phyloP scores from a whole-genome alignment of 2,329 filamentous ascomycete genomes.

The Blastomyces gilchristii region DNA sequence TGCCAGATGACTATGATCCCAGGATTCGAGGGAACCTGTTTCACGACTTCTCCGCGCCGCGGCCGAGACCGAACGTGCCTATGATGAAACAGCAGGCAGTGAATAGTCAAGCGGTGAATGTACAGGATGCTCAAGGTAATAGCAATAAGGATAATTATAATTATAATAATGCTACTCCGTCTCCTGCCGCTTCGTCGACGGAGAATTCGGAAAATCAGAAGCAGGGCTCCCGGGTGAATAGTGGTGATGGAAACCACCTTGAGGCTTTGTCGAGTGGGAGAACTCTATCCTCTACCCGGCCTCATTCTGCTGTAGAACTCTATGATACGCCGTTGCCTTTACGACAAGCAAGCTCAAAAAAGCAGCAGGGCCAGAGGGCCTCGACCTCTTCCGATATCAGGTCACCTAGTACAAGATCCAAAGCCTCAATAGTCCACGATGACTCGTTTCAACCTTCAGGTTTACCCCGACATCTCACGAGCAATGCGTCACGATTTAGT shows the following conservation, averaged over 20 bases:
- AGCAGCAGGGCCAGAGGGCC: slow-evolving; percentile 2
- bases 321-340: slow-evolving; percentile 37
- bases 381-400: slow-evolving; percentile 1
- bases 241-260: slow-evolving; percentile 17
- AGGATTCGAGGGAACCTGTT: slow-evolving; percentile 53
- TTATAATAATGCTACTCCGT: slow-evolving; percentile 19
- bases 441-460: slow-evolving; percentile 23
- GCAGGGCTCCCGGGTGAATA: slow-evolving; percentile 31
- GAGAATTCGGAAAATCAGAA: slow-evolving; percentile 50
- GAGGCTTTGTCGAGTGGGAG: slow-evolving; percentile 35
- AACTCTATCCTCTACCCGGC: slow-evolving; percentile 24
- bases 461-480: slow-evolving; percentile 41
- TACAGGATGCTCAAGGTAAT: slow-evolving; percentile 19
- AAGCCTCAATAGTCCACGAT: slow-evolving; percentile 11
- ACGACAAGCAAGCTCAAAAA: slow-evolving; percentile 21
- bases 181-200: slow-evolving; percentile 50
- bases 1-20: slow-evolving; percentile 53
- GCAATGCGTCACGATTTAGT: slow-evolving; percentile 54
- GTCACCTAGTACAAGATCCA: slow-evolving; percentile 9
- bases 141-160: not conserved
- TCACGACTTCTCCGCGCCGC: slow-evolving; percentile 55
- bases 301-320: slow-evolving; percentile 28
- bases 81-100: not conserved
- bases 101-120: not conserved
- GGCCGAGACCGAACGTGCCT: slow-evolving; percentile 35